phyloP scores from a whole-genome alignment of 2,329 filamentous ascomycete species.

The Dothiorella sarmentorum region DNA sequence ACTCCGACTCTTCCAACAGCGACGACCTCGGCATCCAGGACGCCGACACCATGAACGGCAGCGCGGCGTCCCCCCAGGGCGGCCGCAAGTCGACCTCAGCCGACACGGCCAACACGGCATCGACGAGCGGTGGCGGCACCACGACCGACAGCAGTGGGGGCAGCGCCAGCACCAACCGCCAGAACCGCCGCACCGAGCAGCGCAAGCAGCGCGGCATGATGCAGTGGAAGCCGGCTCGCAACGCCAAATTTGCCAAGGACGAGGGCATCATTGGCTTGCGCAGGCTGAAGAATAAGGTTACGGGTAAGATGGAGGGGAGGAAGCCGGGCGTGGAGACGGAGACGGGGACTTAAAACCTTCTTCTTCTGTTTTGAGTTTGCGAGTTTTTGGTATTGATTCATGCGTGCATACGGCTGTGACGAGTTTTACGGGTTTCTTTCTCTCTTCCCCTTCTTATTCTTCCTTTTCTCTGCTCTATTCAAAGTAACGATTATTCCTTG shows the following conservation, averaged over 20 bases:
- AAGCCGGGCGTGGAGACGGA: slow-evolving; percentile 82
- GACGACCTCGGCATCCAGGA: slow-evolving; percentile 60
- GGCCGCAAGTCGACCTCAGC: slow-evolving; percentile 24
- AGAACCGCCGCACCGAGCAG: slow-evolving; percentile 69
- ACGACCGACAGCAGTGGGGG: slow-evolving; percentile 22
- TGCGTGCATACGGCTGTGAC: no score
- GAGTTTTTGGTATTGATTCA: no score
- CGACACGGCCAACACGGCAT: background rate
- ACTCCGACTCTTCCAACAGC: slow-evolving; percentile 44
- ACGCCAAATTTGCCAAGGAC: slow-evolving; percentile 81
- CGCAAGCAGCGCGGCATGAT: slow-evolving; percentile 85
- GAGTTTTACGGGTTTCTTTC: no score
- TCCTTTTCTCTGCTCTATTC: no score
- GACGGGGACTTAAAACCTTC: slow-evolving; percentile 2
- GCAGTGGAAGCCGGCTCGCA: slow-evolving; percentile 91
- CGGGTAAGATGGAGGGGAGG: slow-evolving; percentile 67
- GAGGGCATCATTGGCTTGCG: slow-evolving; percentile 76
- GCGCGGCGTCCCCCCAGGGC: slow-evolving; percentile 20
- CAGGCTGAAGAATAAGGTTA: slow-evolving; percentile 72
- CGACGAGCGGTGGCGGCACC: background rate
- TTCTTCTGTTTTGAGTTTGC: no score
- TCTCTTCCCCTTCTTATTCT: no score
- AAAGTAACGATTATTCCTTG: no score
- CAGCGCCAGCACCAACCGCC: slow-evolving; percentile 47
- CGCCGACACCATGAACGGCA: slow-evolving; percentile 37